phyloP scores from a whole-genome alignment of 106 monocot genomes.

The Dioscorea dumetorum region DNA sequence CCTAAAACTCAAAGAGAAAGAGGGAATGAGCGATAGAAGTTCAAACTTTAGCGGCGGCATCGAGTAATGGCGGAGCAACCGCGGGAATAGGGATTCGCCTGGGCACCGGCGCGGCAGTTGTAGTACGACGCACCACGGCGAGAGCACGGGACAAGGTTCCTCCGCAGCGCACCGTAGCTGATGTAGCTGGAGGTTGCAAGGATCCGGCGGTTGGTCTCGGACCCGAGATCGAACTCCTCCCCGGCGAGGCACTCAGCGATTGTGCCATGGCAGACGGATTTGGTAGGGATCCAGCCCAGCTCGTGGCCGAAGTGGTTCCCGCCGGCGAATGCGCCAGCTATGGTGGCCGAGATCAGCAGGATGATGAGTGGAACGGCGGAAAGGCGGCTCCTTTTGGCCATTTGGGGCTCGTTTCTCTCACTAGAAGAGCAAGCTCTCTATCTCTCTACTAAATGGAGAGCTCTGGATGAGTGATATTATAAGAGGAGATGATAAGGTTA shows the following conservation, averaged over 20 bases:
- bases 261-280: neutral
- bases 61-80: slow-evolving; percentile 30
- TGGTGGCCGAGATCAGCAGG: no score
- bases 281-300: neutral
- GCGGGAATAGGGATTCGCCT: slow-evolving; percentile 38
- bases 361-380: no score
- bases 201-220: slow-evolving; percentile 12
- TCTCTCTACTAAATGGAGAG: no score
- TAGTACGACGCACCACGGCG: slow-evolving; percentile 39
- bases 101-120: slow-evolving; percentile 49
- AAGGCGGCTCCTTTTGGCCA: no score
- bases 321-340: no score
- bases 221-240: neutral
- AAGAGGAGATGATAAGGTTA: no score
- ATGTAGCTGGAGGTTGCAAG: slow-evolving; percentile 26
- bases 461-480: no score
- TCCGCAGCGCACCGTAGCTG: slow-evolving; percentile 34
- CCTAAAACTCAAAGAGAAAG: no score
- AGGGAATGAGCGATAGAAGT: no score
- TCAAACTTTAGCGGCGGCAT: slow-evolving; percentile 13
- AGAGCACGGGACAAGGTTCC: slow-evolving; percentile 29
- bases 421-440: no score
- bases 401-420: no score
- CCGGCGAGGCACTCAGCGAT: neutral
- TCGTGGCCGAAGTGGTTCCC: neutral